These are phyloP conservation scores for Cyberlindnera veronae DNA, from an alignment of 805 yeast genomes.

Conservation along the genomic window DNA sequence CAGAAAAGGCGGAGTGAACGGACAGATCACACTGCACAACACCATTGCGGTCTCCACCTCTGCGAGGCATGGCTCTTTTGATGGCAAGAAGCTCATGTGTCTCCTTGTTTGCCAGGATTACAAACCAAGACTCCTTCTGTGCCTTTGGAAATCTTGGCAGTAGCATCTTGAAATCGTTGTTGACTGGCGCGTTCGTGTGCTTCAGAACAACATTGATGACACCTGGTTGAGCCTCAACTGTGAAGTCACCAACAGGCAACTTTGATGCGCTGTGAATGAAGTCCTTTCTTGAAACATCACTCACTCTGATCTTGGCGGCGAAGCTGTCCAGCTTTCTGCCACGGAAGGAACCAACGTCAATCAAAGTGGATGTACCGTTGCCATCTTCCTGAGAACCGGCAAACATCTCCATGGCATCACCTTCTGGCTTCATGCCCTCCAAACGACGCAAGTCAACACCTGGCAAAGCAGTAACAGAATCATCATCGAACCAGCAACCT, in stretches of 20 bases:
- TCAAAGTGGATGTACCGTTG: constrained; percentile 4
- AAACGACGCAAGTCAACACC: constrained; percentile 24
- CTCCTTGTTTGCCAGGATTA: constrained; percentile 50
- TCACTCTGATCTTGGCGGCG: constrained; percentile 36
- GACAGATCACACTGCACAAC: constrained; percentile 39
- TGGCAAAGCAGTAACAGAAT: constrained; percentile 44
- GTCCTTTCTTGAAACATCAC: constrained; percentile 38
- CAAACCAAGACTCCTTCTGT: constrained; percentile 93
- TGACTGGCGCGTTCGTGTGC: constrained; percentile 47
- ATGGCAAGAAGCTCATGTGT: constrained; percentile 56
- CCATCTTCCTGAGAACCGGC: not conserved
- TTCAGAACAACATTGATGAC: constrained; percentile 42
- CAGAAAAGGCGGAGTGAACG: constrained; percentile 47
- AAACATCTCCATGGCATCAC: constrained; percentile 15
- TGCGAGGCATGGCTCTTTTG: constrained; percentile 69
- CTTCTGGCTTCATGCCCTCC: constrained; percentile 19
- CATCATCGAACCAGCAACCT: constrained; percentile 81
- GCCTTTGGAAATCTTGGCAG: constrained; percentile 83
- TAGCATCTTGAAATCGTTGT: constrained; percentile 62
- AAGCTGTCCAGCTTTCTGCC: constrained; percentile 37
- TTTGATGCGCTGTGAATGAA: constrained; percentile 52
- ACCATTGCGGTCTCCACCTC: constrained; percentile 28
- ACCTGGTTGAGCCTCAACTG: constrained; percentile 37
- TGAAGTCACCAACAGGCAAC: constrained; percentile 58
- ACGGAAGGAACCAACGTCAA: constrained; percentile 26